Evolutionary conservation across 331 rosid species (phyloP), one percentile per base, ranked within the genome.

Genomic region (Rosa hybrid): DNA sequence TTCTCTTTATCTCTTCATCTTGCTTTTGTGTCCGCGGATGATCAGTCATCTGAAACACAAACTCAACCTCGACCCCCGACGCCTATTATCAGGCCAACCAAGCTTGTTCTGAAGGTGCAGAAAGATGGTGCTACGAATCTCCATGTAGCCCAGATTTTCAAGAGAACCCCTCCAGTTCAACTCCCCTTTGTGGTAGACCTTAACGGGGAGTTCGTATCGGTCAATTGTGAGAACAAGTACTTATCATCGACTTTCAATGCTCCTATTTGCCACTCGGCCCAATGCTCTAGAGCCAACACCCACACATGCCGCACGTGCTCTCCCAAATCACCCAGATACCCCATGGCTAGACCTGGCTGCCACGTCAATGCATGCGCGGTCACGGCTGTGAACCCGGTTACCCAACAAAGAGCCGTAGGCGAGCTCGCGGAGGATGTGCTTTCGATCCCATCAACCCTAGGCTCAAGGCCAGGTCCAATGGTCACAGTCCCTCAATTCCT

Each of bases 381-480:
- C 77, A 18, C 20, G 42, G 83, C 86, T 21, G 0, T 57, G 17
- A 92, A 89, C 83, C 93, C 90, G 0, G 41, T 92, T 27, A 90
- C 93, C 1, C 73, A 72, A 51, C 88, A 87, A 50, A 71, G 77
- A 0, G 89, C 72, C 10, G 3, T 78, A 34, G 86, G 88, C 0
- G 89, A 89, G 79, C 89, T 92, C 0, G 91, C 91, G 0, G 82
- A 87, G 72, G 92, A 92, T 38, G 78, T 83, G 0, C 69, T 88
- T 11, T 81, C 79, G 0, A 77, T 92, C 27, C 68, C 71, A 8
- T n/a, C 78, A 16, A 45, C 88, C 20, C 53, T 4, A 14, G 88
- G 87, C 4, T 8, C 79, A 5, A 85, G 54, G 2, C 86, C 38
- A 0, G 88, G 90, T 0, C 80, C 84, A 16, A 1, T 86, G 68